Conservation (phyloP, 257 asterid genomes). For the Nicotiana knightiana region DNA sequence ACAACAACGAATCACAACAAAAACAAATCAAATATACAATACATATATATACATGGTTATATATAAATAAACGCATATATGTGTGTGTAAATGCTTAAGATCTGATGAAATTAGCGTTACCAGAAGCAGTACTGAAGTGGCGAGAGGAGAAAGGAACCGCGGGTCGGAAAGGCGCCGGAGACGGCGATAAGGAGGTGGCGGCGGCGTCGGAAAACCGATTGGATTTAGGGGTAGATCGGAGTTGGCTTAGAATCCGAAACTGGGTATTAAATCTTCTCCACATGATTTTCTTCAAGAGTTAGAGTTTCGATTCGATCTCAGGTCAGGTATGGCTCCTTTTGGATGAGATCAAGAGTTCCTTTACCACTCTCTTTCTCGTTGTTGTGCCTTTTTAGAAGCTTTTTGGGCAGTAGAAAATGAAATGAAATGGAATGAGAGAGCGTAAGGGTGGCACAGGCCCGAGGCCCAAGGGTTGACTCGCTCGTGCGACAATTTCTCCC, state of each 20-base stretch:
- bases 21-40: neutral
- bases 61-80: neutral
- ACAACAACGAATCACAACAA: neutral
- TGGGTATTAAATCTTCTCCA: conserved; percentile 65
- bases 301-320: conserved; percentile 39
- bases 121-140: conserved; percentile 51
- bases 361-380: neutral
- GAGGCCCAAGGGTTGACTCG: conserved; percentile 22
- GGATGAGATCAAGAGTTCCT: neutral
- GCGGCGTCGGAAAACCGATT: conserved; percentile 27
- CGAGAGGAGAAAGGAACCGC: conserved; percentile 33
- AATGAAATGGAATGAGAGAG: neutral
- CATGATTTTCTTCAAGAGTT: conserved; percentile 42
- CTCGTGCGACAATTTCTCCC: conserved; percentile 17
- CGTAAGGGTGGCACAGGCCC: conserved; percentile 7
- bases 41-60: neutral
- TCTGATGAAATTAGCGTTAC: conserved; percentile 36
- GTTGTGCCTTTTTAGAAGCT: neutral
- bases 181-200: conserved; percentile 11
- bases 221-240: conserved; percentile 48
- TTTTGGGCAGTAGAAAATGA: neutral
- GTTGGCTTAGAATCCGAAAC: conserved; percentile 36
- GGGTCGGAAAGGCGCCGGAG: conserved; percentile 31
- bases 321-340: conserved; percentile 32
- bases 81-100: neutral